Evolutionary conservation across 116 monocot species (phyloP), one percentile per base, ranked within the genome.

Genomic region (Phalaenopsis hybrid): DNA sequence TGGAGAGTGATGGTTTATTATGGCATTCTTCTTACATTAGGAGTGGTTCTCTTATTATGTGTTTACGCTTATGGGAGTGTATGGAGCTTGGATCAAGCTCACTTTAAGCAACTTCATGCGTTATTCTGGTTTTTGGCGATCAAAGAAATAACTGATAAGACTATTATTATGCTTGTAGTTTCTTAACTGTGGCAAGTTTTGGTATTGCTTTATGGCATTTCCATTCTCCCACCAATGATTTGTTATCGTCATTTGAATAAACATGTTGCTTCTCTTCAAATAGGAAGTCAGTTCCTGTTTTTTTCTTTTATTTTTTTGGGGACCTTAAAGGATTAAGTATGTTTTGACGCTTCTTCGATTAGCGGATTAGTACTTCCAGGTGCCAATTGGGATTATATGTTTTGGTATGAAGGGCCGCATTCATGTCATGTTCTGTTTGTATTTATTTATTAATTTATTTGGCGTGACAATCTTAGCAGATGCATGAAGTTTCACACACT

Each of bases 21-120:
- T 70, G 70, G 70, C 70, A 34, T 70, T 70, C 41, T 6, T 72
- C 72, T 41, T 9, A 37, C 72, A 72, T 72, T 72, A 10, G 72
- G 41, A 37, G 41, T 65, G 23, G 21, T 65, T 65, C 23, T 65
- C 65, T 21, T 65, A 23, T 65, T 65, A 23, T 65, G 23, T 65
- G 65, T 6, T 15, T 20, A 65, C 37, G 41, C 72, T 72, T 41
- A 34, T 34, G 65, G 21, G 65, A 41, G 4, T 65, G 65, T 1
- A 65, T 65, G 16, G 70, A 70, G 70, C 9, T 70, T 70, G 20
- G 34, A 70, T 34, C 13, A 72, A 72, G 72, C 41, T 33, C 13
- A 16, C 72, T 72, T 41, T 41, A 5, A 13, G 12, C 72, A 72
- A 72, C 72, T 43, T 72, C 15, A 34, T 72, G 9, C 28, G 72